A percentile compares a stretch with the other conserved stretches of the same genome.
These are phyloP conservation scores for Juncus effusus DNA, from an alignment of 176 grass and related monocot genomes.

Conservation along the genomic window DNA sequence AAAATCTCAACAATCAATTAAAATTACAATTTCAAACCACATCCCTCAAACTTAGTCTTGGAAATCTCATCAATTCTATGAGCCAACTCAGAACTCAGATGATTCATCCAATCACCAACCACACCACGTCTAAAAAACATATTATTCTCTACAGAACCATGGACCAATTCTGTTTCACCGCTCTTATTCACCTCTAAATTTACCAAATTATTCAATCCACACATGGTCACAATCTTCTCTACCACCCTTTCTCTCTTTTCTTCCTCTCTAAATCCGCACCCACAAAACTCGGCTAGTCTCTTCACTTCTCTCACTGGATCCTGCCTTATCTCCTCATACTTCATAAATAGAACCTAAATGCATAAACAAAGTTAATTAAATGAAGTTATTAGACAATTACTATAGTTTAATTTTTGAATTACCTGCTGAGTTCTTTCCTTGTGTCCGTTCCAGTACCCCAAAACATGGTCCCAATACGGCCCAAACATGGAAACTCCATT, in stretches of 20 bases:
- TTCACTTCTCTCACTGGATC: conserved; percentile 1
- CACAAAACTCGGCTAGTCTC: conserved; percentile 26
- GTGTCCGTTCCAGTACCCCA: conserved; percentile 39
- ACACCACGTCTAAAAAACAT: not conserved
- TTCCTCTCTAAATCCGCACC: conserved; percentile 30
- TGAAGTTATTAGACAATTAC: not conserved
- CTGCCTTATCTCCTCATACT: not conserved
- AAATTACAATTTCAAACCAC: not conserved
- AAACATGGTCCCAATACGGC: conserved; percentile 46
- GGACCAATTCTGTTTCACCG: not conserved
- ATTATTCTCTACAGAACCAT: not conserved
- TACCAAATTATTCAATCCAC: not conserved
- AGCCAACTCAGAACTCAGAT: not conserved
- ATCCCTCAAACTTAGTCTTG: not conserved
- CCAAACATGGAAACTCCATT: conserved; percentile 34
- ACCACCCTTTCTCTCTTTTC: conserved; percentile 22
- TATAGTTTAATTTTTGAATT: no score
- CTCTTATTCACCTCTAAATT: conserved; percentile 26
- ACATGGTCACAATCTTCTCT: conserved; percentile 13
- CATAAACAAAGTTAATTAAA: no score
- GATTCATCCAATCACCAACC: no score
- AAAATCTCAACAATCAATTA: no score
- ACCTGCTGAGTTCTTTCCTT: conserved; percentile 15
- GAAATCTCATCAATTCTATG: not conserved
- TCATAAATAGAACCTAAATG: conserved; percentile 6